phyloP scores from a whole-genome alignment of 2,329 filamentous ascomycete species.

The Colletotrichum camelliae region DNA sequence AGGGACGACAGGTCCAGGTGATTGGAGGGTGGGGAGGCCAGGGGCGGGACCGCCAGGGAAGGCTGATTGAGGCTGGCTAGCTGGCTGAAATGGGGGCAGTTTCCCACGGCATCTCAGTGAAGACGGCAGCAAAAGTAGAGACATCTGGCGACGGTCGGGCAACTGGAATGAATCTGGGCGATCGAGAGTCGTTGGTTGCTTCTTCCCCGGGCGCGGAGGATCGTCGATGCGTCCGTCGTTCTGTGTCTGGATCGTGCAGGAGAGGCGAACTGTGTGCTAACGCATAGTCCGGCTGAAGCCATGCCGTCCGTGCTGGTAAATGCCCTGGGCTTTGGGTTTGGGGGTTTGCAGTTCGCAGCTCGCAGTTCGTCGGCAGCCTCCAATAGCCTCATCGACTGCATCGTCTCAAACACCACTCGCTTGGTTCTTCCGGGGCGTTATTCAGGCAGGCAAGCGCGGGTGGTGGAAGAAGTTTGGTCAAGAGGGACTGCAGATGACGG shows the following conservation, averaged over 20 bases:
- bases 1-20: background rate
- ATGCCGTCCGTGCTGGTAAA: conserved; percentile 6
- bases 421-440: background rate
- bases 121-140: background rate
- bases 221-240: conserved; percentile 14
- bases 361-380: background rate
- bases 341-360: background rate
- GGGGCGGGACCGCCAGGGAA: background rate
- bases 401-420: conserved; percentile 1
- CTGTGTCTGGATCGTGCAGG: conserved; percentile 4
- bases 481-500: background rate
- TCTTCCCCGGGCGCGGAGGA: background rate
- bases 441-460: background rate
- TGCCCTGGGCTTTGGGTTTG: background rate
- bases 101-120: background rate
- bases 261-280: background rate
- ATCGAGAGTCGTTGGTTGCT: background rate
- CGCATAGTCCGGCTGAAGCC: conserved; percentile 9
- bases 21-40: background rate
- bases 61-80: conserved; percentile 3
- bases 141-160: background rate
- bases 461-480: background rate
- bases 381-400: background rate
- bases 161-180: background rate
- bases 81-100: background rate